Conservation (phyloP, 75 land plant genomes). For the Azolla pinnata region DNA sequence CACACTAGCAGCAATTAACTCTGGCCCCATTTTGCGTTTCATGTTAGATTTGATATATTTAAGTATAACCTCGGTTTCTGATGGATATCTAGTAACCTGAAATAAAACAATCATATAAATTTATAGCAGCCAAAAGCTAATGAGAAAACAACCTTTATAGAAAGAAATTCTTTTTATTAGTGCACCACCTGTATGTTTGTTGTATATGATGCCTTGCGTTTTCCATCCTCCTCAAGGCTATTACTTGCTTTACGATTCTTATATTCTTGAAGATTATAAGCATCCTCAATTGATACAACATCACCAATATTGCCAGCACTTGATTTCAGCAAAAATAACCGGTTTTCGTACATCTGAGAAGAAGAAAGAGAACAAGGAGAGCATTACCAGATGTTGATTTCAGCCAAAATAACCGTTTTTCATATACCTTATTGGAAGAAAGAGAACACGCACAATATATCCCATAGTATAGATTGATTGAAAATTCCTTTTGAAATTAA, state of each 20-base stretch:
- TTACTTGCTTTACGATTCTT: neutral
- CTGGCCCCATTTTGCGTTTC: slow-evolving; percentile 38
- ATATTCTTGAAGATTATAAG: slow-evolving; percentile 23
- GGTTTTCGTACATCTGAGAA: slow-evolving; percentile 71
- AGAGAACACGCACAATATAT: too few species aligned
- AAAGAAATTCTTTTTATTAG: slow-evolving; percentile 3
- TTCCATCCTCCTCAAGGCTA: neutral
- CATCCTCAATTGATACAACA: slow-evolving; percentile 75
- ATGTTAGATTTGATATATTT: slow-evolving; percentile 39
- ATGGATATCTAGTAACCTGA: slow-evolving; percentile 68
- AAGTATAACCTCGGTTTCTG: slow-evolving; percentile 68
- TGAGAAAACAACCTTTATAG: too few species aligned
- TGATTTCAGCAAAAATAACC: slow-evolving; percentile 56
- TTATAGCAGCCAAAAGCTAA: too few species aligned
- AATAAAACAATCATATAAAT: too few species aligned
- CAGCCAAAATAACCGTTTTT: neutral
- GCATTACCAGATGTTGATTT: too few species aligned
- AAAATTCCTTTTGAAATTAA: too few species aligned
- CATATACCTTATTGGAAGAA: neutral
- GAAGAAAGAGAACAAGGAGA: too few species aligned
- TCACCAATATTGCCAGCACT: slow-evolving; percentile 25
- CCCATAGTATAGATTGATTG: too few species aligned
- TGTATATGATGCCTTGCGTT: neutral
- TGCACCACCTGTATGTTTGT: slow-evolving; percentile 13
- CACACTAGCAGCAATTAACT: slow-evolving; percentile 35